Base-by-base conservation (phyloP, 108 stramenopile genomes). In the Cyclotella kingstonii region DNA sequence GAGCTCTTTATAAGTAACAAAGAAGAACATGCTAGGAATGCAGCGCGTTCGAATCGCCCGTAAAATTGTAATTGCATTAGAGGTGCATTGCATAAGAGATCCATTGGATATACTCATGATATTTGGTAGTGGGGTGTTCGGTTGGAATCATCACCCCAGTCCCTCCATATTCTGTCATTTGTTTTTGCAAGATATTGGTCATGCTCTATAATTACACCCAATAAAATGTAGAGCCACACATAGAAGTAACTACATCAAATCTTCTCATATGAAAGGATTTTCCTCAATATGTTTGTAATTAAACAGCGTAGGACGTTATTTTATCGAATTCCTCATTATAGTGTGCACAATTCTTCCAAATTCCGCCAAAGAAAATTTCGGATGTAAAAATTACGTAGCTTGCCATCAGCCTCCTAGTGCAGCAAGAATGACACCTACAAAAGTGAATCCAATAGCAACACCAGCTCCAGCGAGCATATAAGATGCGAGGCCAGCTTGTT, bases 1-100 rank as follows among this genome's bases (percentile, higher is more conserved):
- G 96, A 97, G 76, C 81, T 97, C 45, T 97, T 97, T 78, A 84
- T 91, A 27, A 95, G 93, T 67, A 91, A 93, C 75, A 91, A 90
- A 61, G 95, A 97, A 29, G 95, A 96, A 74, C 84, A 91, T 54
- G 74, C 81, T 22, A 73, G 93, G 53, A 86, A 86, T 54, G 59
- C 87, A 49, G 53, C 84, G 56, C 78, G 93, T 60, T 87, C 89
- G 47, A 84, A 79, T 52, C 75, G 71, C 60, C 81, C 83, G 49
- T 89, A 83, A 68, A 57, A 11, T 23, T 26, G n/a, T n/a, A n/a
- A 2, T 41, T 5, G 25, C 17, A 25, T 42, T 6, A 15, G 22
- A 4, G 21, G 41, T 14, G 34, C 45, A 15, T 2, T 40, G 2
- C 15, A 15, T 4, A 40, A 14, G 2, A 15, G 2, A 15, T 15